Evolutionary conservation across 2,329 filamentous ascomycete species (phyloP).

Genomic region (Cucurbitaria berberidis): DNA sequence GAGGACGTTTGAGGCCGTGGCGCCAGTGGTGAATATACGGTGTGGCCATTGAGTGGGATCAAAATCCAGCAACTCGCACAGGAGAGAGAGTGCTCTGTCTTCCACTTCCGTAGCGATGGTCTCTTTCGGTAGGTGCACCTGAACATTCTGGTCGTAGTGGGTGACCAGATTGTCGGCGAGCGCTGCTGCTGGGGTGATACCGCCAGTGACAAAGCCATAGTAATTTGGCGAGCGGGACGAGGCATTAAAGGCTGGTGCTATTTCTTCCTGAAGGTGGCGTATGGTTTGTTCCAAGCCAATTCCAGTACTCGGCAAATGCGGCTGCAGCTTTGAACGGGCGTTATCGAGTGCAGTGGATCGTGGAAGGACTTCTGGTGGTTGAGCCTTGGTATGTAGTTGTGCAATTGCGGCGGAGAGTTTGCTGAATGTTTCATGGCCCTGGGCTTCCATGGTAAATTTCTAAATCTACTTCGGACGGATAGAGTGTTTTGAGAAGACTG

Average conservation of each 20-base stretch:
- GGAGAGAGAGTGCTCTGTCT: conserved; percentile 70
- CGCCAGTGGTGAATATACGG: conserved; percentile 78
- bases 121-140: conserved; percentile 79
- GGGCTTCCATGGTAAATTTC: conserved; percentile 14
- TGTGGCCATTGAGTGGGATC: conserved; percentile 67
- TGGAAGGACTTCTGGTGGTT: conserved; percentile 45
- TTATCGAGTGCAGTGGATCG: conserved; percentile 30
- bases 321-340: conserved; percentile 46
- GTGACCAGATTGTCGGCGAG: conserved; percentile 86
- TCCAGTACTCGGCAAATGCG: conserved; percentile 48
- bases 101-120: conserved; percentile 79
- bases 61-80: conserved; percentile 71
- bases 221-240: conserved; percentile 62
- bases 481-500: not conserved
- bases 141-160: conserved; percentile 80
- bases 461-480: not conserved
- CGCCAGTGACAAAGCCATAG: conserved; percentile 90
- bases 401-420: conserved; percentile 33
- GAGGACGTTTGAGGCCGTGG: conserved; percentile 69
- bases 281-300: conserved; percentile 52
- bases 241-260: conserved; percentile 67
- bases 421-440: conserved; percentile 18
- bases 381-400: conserved; percentile 24
- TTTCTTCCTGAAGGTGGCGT: conserved; percentile 53
- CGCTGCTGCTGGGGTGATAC: conserved; percentile 76